A percentile compares a stretch with the other conserved stretches of the same genome.
phyloP scores from a whole-genome alignment of 305 asterid species.

The Solanum hybrid region DNA sequence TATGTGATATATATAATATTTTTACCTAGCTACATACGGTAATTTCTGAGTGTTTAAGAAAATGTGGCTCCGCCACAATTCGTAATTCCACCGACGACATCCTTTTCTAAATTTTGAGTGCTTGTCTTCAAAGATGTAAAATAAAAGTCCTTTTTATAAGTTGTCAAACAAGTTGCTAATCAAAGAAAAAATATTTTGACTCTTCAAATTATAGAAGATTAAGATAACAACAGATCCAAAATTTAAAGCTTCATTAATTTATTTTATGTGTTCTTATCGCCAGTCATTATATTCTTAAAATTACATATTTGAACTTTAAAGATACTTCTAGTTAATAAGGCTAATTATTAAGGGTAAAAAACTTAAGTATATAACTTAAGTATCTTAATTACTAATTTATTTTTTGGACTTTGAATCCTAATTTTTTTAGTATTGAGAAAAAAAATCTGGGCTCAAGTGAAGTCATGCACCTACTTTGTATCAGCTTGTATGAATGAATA shows the following conservation, averaged over 20 bases:
- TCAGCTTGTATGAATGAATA: not conserved
- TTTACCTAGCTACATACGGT: rapidly evolving
- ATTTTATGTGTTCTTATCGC: not conserved
- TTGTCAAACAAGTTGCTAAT: not conserved
- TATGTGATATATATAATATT: too few relatives aligned
- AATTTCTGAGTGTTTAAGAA: too few relatives aligned
- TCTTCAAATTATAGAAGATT: not conserved
- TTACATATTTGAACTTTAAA: not conserved
- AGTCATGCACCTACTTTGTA: too few relatives aligned
- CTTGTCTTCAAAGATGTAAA: not conserved
- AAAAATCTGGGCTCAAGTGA: not conserved
- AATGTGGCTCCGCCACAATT: rapidly evolving
- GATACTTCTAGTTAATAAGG: too few relatives aligned
- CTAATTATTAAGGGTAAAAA: too few relatives aligned
- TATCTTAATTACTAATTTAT: too few relatives aligned
- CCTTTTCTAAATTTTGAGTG: rapidly evolving
- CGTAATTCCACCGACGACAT: rapidly evolving
- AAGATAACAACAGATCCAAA: not conserved
- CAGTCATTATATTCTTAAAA: not conserved
- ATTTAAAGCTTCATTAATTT: too few relatives aligned
- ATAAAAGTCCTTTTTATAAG: not conserved
- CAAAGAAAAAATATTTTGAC: not conserved
- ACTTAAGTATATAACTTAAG: too few relatives aligned
- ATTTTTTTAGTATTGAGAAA: too few relatives aligned
- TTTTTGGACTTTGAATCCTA: not conserved